phyloP scores from a whole-genome alignment of 495 filamentous ascomycete species.

The Penicillium simplicissimum region DNA sequence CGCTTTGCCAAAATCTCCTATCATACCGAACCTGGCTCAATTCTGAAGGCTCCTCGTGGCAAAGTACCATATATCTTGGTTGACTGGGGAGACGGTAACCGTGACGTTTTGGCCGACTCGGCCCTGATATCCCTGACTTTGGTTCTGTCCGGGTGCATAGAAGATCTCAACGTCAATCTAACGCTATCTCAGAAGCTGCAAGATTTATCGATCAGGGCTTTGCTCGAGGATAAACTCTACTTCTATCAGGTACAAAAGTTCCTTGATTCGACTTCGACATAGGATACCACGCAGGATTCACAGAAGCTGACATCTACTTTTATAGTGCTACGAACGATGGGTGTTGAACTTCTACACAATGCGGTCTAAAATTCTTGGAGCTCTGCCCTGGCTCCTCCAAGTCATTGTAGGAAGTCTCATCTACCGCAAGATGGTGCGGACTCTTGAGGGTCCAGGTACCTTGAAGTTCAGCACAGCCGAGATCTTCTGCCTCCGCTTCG shows the following conservation, averaged over 20 bases:
- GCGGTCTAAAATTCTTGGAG: conserved; percentile 51
- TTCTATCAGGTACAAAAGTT: conserved; percentile 47
- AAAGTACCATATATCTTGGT: conserved; percentile 59
- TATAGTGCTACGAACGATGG: conserved; percentile 47
- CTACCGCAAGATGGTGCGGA: conserved; percentile 44
- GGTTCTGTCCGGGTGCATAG: conserved; percentile 38
- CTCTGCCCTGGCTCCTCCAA: conserved; percentile 53
- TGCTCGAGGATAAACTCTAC: conserved; percentile 63
- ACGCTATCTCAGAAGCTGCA: conserved; percentile 37
- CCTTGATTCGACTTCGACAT: neutral
- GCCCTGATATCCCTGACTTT: conserved; percentile 53
- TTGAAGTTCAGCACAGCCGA: conserved; percentile 52
- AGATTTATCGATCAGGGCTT: conserved; percentile 52
- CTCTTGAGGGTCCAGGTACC: conserved; percentile 57
- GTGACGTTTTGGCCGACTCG: conserved; percentile 45
- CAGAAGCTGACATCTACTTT: neutral
- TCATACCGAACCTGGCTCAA: conserved; percentile 41
- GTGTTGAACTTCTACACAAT: conserved; percentile 61
- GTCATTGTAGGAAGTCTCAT: conserved; percentile 52
- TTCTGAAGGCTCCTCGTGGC: conserved; percentile 47
- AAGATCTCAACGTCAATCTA: conserved; percentile 50
- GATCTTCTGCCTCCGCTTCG: conserved; percentile 39
- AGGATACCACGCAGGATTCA: too few relatives aligned
- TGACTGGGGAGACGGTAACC: conserved; percentile 15
- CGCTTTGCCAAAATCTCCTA: conserved; percentile 56